Base-by-base conservation (phyloP, 345 rosid species). In the Citrus maxima region DNA sequence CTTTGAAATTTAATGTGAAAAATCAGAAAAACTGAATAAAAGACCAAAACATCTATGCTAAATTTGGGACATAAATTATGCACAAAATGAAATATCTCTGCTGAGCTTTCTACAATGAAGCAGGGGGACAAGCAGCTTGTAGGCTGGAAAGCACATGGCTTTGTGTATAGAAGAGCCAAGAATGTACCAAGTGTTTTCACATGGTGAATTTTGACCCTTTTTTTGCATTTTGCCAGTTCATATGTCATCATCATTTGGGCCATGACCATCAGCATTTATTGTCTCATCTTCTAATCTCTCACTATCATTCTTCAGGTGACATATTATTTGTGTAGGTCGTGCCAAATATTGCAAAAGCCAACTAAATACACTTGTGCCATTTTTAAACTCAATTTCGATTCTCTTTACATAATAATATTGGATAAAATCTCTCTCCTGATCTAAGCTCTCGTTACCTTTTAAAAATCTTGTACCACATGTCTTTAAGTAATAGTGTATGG, bases 401-500 rank as follows among this genome's bases (percentile, higher is more conserved):
- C 19, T 21, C 59, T 19, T 55, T 18, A 55, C n/a, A 5, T 18
- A 4, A 55, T 19, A 5, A 19, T 55, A 5, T 32, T 32, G 0
- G 5, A 32, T 32, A 32, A 32, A 32, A 0, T 4, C 4, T 0
- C 0, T 32, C 5, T 32, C 5, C 5, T 0, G 5, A 4, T 32
- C 34, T 32, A 32, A 32, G 34, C 0, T 32, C 5, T 0, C 5
- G 0, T 32, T 32, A 32, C 0, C 0, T 32, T 32, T 32, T 32
- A 32, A 32, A 32, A 5, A 32, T 32, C 0, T 32, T 32, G 34
- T 32, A 32, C 4, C 34, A 32, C 5, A 0, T 32, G 0, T 32
- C 34, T 0, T 32, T 0, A 4, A 4, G 0, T 32, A 32, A 32
- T 32, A 32, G 5, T 32, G 0, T 32, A 0, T 32, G 0, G 0